Evolutionary conservation across 78 protist species (phyloP), one percentile per base, ranked within the genome.

Genomic region (Dictyostelium citrinum): DNA sequence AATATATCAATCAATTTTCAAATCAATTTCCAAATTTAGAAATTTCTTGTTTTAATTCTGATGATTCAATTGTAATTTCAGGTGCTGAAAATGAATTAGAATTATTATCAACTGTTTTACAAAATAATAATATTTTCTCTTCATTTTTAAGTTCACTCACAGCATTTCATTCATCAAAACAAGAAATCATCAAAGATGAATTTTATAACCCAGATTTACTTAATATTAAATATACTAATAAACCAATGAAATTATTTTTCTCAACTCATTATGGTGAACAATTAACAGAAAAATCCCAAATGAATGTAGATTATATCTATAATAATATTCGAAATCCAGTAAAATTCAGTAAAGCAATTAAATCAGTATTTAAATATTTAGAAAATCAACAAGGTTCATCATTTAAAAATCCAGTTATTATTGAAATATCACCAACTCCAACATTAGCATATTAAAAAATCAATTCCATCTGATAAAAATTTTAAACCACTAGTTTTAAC

Each of bases 381-480:
- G 22, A 60, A 20, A 37, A 16, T 1, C 8, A 81, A 12, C 2
- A 35, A 5, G 46, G 27, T 22, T 22, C 64, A 22, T 45, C 16
- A 8, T 45, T 12, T 12, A 45, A 12, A 12, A 16, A 29, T 2
- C 31, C 71, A 24, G 60, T 81, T 2, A 58, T 61, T 60, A 5
- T 81, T 14, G 85, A 81, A 24, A 81, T 81, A 33, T 1, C 85
- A 35, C 85, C 85, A 81, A 22, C 39, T 61, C n/a, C 74, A 81
- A 81, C 85, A n/a, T 81, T 81, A 81, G 35, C 85, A 81, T 17
- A 10, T 78, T 49, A 49, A 24, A 29, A 24, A 43, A 22, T 27
- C 41, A 11, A n/a, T 61, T 0, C 55, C 64, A 22, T 84, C 27
- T 5, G 43, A 39, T 39, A 39, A 39, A 39, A 39, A 39, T 1